A percentile compares a stretch with the other conserved stretches of the same genome.
These are phyloP conservation scores for thale cress (Arabidopsis thaliana) DNA, from an alignment of 345 rosid genomes.

Conservation along the genomic window DNA sequence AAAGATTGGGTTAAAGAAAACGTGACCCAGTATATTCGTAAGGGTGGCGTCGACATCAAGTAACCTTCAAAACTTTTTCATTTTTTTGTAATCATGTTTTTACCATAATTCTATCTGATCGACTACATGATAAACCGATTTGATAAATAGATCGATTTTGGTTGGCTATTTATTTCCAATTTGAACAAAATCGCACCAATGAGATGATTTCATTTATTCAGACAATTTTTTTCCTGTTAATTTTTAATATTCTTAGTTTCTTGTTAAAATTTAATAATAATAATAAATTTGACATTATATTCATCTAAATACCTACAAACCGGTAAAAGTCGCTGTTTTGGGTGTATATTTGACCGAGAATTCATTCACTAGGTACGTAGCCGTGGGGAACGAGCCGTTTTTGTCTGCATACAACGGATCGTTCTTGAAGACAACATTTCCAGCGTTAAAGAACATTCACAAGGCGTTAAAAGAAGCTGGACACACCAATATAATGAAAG, in stretches of 20 bases:
- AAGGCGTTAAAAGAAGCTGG: slow-evolving; percentile 69
- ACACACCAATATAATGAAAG: slow-evolving; percentile 60
- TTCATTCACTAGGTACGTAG: slow-evolving; percentile 69
- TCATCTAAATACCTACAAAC: not conserved
- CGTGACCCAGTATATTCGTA: slow-evolving; percentile 53
- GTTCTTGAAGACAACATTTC: slow-evolving; percentile 50
- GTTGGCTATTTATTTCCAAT: not conserved
- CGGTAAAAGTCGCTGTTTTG: not conserved
- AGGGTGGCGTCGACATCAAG: slow-evolving; percentile 71
- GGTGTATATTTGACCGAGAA: not conserved
- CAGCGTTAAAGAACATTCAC: slow-evolving; percentile 75
- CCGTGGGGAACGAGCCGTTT: slow-evolving; percentile 92
- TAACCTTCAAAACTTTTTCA: slow-evolving; percentile 25
- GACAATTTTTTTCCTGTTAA: too few relatives aligned
- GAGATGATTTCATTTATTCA: too few relatives aligned
- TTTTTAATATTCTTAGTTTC: too few relatives aligned
- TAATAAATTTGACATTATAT: not conserved
- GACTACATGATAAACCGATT: not conserved
- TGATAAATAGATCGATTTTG: not conserved
- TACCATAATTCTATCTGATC: not conserved
- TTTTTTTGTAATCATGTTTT: not conserved
- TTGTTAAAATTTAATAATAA: not conserved
- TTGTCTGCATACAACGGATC: slow-evolving; percentile 68
- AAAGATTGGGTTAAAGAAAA: slow-evolving; percentile 78
- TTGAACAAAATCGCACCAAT: not conserved